phyloP scores from a whole-genome alignment of 345 rosid genomes.

The Arabis hirsuta region DNA sequence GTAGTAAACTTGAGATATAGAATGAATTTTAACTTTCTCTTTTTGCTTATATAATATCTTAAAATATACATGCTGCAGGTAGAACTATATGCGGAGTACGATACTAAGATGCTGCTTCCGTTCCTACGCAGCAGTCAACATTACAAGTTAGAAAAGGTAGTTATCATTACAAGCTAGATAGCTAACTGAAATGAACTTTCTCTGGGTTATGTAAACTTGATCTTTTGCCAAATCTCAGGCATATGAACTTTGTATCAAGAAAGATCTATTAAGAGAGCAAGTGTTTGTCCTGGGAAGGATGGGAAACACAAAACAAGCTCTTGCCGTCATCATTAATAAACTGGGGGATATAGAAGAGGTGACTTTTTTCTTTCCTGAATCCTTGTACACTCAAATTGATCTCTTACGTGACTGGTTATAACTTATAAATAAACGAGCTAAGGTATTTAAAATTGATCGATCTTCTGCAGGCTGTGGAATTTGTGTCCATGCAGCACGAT shows the following conservation, averaged over 20 bases:
- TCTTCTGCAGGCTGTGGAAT: conserved; percentile 92
- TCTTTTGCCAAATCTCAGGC: conserved; percentile 62
- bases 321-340: conserved; percentile 85
- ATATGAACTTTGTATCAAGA: conserved; percentile 78
- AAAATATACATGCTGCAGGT: conserved; percentile 58
- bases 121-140: conserved; percentile 98
- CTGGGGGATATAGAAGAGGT: conserved; percentile 99
- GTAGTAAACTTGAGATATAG: conserved; percentile 7
- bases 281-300: conserved; percentile 97
- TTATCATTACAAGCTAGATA: conserved; percentile 39
- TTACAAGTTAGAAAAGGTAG: conserved; percentile 94
- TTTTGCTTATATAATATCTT: conserved; percentile 13
- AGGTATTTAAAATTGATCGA: conserved; percentile 20
- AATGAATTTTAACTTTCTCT: conserved; percentile 6
- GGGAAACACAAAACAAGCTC: conserved; percentile 94
- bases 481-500: conserved; percentile 94
- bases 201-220: conserved; percentile 31
- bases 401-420: conserved; percentile 18
- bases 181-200: conserved; percentile 26
- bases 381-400: conserved; percentile 21
- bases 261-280: conserved; percentile 87
- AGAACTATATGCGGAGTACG: conserved; percentile 90
- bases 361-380: conserved; percentile 8
- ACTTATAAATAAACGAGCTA: conserved; percentile 10
- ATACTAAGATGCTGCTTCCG: conserved; percentile 90